phyloP scores from a whole-genome alignment of 1,284 basidiomycete genomes.

The Fereydounia khargensis region DNA sequence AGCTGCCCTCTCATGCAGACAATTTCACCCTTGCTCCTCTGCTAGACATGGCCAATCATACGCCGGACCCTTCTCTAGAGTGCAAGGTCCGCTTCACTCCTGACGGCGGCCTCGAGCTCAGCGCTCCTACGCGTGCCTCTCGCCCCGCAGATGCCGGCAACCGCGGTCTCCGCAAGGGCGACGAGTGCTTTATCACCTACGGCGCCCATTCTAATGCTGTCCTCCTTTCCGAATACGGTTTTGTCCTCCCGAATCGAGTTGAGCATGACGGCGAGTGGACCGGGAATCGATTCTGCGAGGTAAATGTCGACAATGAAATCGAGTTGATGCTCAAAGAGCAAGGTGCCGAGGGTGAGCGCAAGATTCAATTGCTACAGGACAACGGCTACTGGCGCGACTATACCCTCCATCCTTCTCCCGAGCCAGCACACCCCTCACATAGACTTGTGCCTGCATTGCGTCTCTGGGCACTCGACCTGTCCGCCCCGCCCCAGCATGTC shows the following conservation, averaged over 20 bases:
- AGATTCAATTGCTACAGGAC: conserved; percentile 38
- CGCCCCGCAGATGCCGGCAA: neutral
- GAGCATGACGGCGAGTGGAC: conserved; percentile 6
- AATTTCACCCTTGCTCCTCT: conserved; percentile 52
- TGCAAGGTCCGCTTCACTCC: conserved; percentile 35
- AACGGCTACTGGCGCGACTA: conserved; percentile 50
- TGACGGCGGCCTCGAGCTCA: conserved; percentile 31
- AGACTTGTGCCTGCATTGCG: conserved; percentile 42
- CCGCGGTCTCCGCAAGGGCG: conserved; percentile 9
- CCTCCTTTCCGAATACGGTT: conserved; percentile 49
- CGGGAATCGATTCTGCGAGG: conserved; percentile 38
- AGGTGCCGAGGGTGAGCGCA: conserved; percentile 17
- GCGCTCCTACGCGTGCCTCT: conserved; percentile 12
- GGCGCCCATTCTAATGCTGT: conserved; percentile 45
- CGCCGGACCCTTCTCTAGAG: conserved; percentile 16
- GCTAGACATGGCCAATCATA: conserved; percentile 56
- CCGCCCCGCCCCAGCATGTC: neutral
- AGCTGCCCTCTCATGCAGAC: conserved; percentile 36
- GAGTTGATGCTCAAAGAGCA: conserved; percentile 12
- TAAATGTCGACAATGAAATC: conserved; percentile 30
- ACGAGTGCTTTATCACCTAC: conserved; percentile 49
- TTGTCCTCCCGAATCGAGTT: conserved; percentile 25
- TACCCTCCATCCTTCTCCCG: conserved; percentile 40
- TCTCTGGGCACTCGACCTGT: conserved; percentile 24
- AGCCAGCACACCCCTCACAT: conserved; percentile 49